phyloP scores from a whole-genome alignment of 768 basidiomycete species.

The Leccinum broughii region DNA sequence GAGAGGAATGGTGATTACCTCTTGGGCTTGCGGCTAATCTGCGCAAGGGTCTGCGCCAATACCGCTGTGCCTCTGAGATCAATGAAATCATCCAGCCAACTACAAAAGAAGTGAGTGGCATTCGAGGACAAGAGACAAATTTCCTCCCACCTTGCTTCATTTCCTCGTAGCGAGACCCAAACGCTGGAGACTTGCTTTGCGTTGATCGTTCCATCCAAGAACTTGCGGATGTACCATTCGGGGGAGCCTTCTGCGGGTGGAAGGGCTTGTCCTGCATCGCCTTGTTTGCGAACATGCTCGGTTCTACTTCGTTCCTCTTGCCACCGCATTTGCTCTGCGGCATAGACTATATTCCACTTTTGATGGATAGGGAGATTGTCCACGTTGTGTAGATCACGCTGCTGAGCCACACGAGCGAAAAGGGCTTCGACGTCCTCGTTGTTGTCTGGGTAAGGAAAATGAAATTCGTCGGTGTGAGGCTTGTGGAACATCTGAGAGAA shows the following conservation, averaged over 20 bases:
- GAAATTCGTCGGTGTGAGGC: constrained; percentile 57
- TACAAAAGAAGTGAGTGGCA: constrained; percentile 35
- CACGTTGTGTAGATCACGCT: constrained; percentile 63
- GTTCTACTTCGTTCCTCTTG: constrained; percentile 67
- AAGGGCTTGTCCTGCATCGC: constrained; percentile 55
- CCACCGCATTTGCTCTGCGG: constrained; percentile 79
- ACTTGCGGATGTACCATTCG: constrained; percentile 91
- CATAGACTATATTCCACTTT: constrained; percentile 91
- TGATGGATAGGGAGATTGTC: constrained; percentile 69
- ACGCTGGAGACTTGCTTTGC: constrained; percentile 77
- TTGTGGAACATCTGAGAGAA: constrained; percentile 57
- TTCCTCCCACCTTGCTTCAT: constrained; percentile 67
- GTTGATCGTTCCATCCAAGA: constrained; percentile 84
- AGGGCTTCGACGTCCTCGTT: constrained; percentile 78
- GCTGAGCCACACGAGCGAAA: constrained; percentile 75
- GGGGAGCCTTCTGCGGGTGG: constrained; percentile 69
- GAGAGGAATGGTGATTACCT: constrained; percentile 43
- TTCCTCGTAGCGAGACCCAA: constrained; percentile 74
- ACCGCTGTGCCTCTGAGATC: constrained; percentile 80
- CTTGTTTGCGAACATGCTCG: constrained; percentile 59
- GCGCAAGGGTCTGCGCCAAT: constrained; percentile 73
- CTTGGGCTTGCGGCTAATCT: constrained; percentile 70
- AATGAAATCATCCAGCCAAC: constrained; percentile 82
- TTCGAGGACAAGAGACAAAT: background rate
- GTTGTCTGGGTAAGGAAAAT: constrained; percentile 73